These are phyloP conservation scores for Mortierella sp. DNA, from an alignment of 371 early-diverging fungal species.

Conservation along the genomic window DNA sequence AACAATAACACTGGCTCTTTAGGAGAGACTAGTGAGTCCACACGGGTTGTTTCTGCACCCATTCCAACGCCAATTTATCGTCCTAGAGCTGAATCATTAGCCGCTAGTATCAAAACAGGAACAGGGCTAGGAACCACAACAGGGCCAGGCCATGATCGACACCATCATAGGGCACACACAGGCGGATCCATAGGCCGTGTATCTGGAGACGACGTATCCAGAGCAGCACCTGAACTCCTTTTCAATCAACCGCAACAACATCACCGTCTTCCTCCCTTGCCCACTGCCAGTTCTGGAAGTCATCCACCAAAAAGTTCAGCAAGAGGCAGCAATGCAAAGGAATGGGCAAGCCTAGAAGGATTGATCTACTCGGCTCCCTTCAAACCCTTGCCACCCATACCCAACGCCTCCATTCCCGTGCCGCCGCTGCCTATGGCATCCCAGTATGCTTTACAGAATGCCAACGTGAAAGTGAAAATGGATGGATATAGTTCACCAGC, in stretches of 20 bases:
- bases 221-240: conserved; percentile 16
- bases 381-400: neutral
- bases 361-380: neutral
- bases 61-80: too few relatives aligned
- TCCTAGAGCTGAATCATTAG: conserved; percentile 2
- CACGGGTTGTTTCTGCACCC: too few relatives aligned
- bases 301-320: too few relatives aligned
- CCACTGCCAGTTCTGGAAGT: too few relatives aligned
- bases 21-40: too few relatives aligned
- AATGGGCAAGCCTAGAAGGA: neutral
- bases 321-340: neutral
- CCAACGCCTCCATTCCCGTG: neutral
- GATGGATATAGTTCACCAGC: too few relatives aligned
- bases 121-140: neutral
- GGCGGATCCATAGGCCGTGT: conserved; percentile 2
- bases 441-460: neutral
- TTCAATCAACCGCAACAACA: conserved; percentile 15
- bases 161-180: conserved; percentile 8
- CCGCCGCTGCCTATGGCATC: neutral
- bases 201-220: conserved; percentile 12
- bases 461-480: too few relatives aligned
- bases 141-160: neutral
- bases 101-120: neutral
- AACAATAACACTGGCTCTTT: too few relatives aligned
- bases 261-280: neutral